Evolutionary conservation across 257 asterid genomes (phyloP), one percentile per base, ranked within the genome.

Genomic region (Anisodus tanguticus): DNA sequence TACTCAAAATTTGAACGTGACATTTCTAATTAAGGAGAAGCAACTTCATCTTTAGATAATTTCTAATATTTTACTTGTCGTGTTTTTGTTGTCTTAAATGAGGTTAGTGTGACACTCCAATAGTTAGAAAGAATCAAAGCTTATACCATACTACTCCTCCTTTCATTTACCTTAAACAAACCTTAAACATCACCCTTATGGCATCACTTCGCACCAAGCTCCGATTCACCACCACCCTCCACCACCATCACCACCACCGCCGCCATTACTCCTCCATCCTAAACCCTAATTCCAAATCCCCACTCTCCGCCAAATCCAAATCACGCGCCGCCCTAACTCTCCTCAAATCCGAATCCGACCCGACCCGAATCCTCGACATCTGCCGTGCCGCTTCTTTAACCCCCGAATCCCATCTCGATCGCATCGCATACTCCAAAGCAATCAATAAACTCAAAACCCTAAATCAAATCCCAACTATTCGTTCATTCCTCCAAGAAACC

Each of bases 321-420:
- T 83, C 97, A 67, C 94, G 98, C 31, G 88, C 90, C 78, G 95
- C 93, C 6, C 91, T 96, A 76, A 85, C 91, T 17, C 95, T 91
- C 84, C 90, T 96, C 85, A 91, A 90, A 12, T 84, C 88, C 87
- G 98, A 96, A 91, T 87, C 87, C 79, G 88, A 94, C 89, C 99
- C 99, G 0, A 92, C 93, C n/a, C 95, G 93, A 49, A 91, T 97
- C 77, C 86, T 93, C 87, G 92, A 92, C 0, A 88, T 93, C 85
- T 95, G 97, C 92, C 91, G 97, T 6, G 92, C 95, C 70, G 93
- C 97, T 82, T 84, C 92, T 60, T 92, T 96, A 6, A 83, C 94
- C 22, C 97, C 98, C 37, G 93, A 87, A 16, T 87, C 91, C 1
- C 97, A 91, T 51, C 90, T 91, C 82, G 98, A 97, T 79, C 95